Base-by-base conservation (phyloP, 2,329 filamentous ascomycete species). In the Epichloe brachyelytri region DNA sequence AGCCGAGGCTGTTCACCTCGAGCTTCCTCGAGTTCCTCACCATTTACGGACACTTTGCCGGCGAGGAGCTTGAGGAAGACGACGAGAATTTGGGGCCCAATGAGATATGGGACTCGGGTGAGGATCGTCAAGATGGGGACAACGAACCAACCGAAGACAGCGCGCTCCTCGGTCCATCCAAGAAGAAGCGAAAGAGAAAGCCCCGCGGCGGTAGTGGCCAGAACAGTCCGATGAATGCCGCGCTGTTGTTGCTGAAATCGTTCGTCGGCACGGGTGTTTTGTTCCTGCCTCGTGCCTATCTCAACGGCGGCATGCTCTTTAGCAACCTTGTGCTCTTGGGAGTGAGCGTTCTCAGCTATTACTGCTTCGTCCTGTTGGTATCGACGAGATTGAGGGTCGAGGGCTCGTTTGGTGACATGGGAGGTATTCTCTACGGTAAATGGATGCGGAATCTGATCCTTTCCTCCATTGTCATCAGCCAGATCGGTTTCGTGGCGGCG, bases 371-470 rank as follows among this genome's bases (percentile, higher is more conserved):
- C 41, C 76, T 98, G 14, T 78, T 98, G 34, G 89, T 96, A 55
- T 84, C 84, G 53, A 93, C 89, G 2, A 85, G 93, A 36, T 73
- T 95, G 46, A 85, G 81, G 63, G 80, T 97, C 30, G 85, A 90
- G 46, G 89, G 87, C n/a, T 97, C 93, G 1, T 98, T 97, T 69
- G 93, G 93, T 67, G 93, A 97, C 62, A 95, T 98, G 70, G 93
- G 94, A 49, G 89, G 88, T 46, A 82, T 88, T 45, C 76, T 98
- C 15, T 98, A 93, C 65, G 93, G 93, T 55, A 86, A 83, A 57
- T 90, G 86, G 78, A 86, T 98, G 85, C 81, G 90, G 54, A 83
- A 78, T 54, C 71, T 94, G 60, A 97, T 98, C 63, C 80, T 98
- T 54, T 76, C 77, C 22, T 97, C 93, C 5, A 94, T 98, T 57